Evolutionary conservation across 2,329 filamentous ascomycete species (phyloP).

Genomic region (Nothophoma quercina): DNA sequence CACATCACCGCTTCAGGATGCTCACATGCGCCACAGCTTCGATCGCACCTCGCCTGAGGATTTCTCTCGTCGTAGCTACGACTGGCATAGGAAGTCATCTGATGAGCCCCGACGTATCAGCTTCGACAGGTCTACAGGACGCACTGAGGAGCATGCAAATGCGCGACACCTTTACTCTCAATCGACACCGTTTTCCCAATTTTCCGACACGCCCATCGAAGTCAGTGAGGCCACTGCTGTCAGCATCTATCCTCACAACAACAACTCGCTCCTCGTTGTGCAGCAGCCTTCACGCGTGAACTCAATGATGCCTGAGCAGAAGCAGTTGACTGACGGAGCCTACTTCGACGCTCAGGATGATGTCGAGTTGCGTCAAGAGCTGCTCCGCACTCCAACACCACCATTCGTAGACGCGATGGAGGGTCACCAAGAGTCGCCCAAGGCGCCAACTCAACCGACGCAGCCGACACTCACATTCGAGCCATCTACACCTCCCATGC

Average conservation of each 20-base stretch:
- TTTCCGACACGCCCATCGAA: conserved; percentile 62
- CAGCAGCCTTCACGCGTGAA: conserved; percentile 55
- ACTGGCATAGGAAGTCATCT: conserved; percentile 39
- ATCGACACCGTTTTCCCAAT: conserved; percentile 58
- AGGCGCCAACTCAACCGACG: conserved; percentile 31
- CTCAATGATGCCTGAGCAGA: conserved; percentile 29
- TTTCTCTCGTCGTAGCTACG: conserved; percentile 39
- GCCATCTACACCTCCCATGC: conserved; percentile 48
- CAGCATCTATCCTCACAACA: conserved; percentile 69
- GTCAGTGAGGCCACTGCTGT: conserved; percentile 68
- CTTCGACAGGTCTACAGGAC: conserved; percentile 47
- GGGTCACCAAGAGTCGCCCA: conserved; percentile 8
- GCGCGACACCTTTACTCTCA: conserved; percentile 58
- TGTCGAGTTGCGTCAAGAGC: conserved; percentile 25
- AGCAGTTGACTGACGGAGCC: conserved; percentile 23
- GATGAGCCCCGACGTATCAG: conserved; percentile 47
- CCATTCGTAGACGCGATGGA: conserved; percentile 38
- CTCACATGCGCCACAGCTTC: conserved; percentile 28
- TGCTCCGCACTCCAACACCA: conserved; percentile 32
- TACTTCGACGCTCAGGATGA: conserved; percentile 28
- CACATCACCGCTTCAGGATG: conserved; percentile 38
- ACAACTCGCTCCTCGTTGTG: conserved; percentile 69
- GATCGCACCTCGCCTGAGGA: conserved; percentile 42
- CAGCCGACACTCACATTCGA: conserved; percentile 44
- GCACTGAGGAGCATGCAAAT: conserved; percentile 50